Conservation (phyloP, 2,329 filamentous ascomycete species). For the Xylaria sp. region DNA sequence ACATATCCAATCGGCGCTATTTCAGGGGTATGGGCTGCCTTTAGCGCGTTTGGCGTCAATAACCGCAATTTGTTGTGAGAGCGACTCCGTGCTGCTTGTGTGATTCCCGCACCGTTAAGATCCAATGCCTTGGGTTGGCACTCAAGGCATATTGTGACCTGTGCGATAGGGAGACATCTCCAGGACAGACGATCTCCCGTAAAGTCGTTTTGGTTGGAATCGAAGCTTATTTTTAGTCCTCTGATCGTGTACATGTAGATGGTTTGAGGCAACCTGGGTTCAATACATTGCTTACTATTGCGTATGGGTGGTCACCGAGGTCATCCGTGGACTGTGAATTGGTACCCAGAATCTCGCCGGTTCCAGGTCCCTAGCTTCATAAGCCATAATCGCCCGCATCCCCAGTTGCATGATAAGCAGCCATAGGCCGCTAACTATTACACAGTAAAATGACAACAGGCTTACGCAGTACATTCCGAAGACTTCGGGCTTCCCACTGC, state of each 20-base stretch:
- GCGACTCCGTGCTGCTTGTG: conserved; percentile 3
- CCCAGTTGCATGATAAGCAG: no score
- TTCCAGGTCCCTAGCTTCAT: no score
- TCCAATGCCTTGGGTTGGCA: conserved; percentile 16
- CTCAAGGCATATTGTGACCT: conserved; percentile 12
- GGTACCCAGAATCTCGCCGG: no score
- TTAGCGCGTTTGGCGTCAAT: conserved; percentile 27
- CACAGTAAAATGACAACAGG: no score
- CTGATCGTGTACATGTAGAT: not conserved
- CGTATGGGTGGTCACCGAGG: not conserved
- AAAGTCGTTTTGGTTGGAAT: not conserved
- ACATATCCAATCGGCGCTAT: conserved; percentile 11
- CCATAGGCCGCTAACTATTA: no score
- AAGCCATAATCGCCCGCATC: no score
- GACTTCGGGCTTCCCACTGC: no score
- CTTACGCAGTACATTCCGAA: no score
- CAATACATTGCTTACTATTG: not conserved
- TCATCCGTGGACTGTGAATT: not conserved
- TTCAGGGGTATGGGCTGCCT: conserved; percentile 24
- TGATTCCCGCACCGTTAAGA: conserved; percentile 19
- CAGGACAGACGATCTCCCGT: conserved; percentile 4
- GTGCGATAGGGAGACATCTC: conserved; percentile 4
- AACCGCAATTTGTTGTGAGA: conserved; percentile 21
- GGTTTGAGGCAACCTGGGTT: not conserved
- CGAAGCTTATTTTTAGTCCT: not conserved